Evolutionary conservation across 768 basidiomycete genomes (phyloP), one percentile per base, ranked within the genome.

Genomic region (Trametes gibbosa): DNA sequence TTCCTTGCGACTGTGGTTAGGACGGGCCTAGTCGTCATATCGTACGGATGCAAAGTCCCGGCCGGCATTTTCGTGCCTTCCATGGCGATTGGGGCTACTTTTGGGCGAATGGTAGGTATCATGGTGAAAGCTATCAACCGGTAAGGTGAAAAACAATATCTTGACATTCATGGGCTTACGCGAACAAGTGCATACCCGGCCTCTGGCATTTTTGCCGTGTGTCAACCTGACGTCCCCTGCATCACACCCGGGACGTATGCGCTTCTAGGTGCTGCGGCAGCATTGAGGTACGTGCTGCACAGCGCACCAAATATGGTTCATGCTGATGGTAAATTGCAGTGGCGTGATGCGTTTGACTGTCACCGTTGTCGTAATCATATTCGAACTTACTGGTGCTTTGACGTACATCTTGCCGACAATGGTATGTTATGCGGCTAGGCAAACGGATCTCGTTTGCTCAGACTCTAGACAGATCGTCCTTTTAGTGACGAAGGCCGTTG

Each of bases 211-310:
- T 98, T 98, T 69, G 86, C 90, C 1, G 85, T 88, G 42, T 99
- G 97, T 70, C 83, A 84, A 21, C 95, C 95, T 17, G 90, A 98
- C 70, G 82, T 89, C 16, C 96, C 95, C 1, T 99, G 97, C 65
- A 98, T 99, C 67, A 98, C 97, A 0, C 96, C 97, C 0, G 97
- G 97, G 19, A 98, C 96, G 9, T 98, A 99, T 73, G 97, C 97
- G 1, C 93, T 98, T 68, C 80, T 99, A 13, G 97, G 97, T 6
- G 97, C 97, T 1, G 97, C 97, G 3, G 97, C 97, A 6, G 91
- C 95, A 14, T 76, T 99, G 41, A 95, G 91, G 92, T 93, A 58
- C 62, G 79, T 63, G 8, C 25, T 19, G 12, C 10, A 48, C 41
- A 17, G 14, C 16, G 5, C 35, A 49, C 35, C 41, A 10, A 47